Evolutionary conservation across 768 basidiomycete genomes (phyloP).

Genomic region (Hericium coralloides): DNA sequence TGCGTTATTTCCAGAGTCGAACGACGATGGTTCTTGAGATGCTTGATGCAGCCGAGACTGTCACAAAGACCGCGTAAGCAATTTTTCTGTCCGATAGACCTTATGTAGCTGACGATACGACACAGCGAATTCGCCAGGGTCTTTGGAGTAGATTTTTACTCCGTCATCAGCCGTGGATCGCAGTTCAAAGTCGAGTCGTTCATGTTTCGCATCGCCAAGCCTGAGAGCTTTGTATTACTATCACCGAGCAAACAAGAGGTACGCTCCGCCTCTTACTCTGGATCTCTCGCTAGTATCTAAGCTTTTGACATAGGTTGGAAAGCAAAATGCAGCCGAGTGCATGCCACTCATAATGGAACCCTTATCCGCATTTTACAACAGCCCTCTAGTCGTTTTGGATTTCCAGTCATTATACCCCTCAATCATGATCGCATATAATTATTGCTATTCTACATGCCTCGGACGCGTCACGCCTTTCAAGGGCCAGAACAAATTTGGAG

Average conservation of each 20-base stretch:
- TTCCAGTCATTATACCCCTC: slow-evolving; percentile 97
- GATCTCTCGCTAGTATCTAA: background rate
- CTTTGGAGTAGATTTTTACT: slow-evolving; percentile 95
- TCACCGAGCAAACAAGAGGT: slow-evolving; percentile 88
- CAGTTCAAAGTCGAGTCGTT: slow-evolving; percentile 99
- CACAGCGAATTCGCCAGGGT: slow-evolving; percentile 92
- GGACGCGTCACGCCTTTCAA: slow-evolving; percentile 85
- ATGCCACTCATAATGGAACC: slow-evolving; percentile 96
- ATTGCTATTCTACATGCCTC: slow-evolving; percentile 93
- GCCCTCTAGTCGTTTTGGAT: slow-evolving; percentile 88
- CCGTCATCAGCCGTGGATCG: slow-evolving; percentile 88
- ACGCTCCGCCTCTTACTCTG: slow-evolving; percentile 13
- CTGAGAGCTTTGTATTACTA: slow-evolving; percentile 83
- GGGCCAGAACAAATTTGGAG: slow-evolving; percentile 83
- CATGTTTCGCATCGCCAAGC: slow-evolving; percentile 95
- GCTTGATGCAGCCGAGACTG: slow-evolving; percentile 69
- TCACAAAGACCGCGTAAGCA: slow-evolving; percentile 85
- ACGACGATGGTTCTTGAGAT: slow-evolving; percentile 67
- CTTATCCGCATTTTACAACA: slow-evolving; percentile 83
- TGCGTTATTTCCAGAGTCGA: slow-evolving; percentile 59
- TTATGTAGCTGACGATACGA: no score
- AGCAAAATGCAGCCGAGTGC: slow-evolving; percentile 93
- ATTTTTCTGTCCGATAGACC: background rate
- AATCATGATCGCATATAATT: slow-evolving; percentile 98
- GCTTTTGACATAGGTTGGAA: slow-evolving; percentile 60